Conservation (phyloP, 106 monocot species). For the Dioscorea alata region DNA sequence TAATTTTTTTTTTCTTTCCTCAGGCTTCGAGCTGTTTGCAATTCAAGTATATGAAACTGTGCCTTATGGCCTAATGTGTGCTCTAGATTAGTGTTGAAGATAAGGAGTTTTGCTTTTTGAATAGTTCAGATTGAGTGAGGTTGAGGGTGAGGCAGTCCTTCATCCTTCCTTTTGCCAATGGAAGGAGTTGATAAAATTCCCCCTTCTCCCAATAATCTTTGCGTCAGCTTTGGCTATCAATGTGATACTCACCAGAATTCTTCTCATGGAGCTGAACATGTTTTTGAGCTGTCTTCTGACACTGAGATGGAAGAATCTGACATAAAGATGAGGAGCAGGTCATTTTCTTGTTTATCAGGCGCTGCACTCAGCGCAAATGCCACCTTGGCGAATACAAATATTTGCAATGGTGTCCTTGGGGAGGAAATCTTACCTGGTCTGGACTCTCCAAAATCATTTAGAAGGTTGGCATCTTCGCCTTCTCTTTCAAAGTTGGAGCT, state of each 20-base stretch:
- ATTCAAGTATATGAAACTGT: constrained; percentile 35
- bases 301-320: constrained; percentile 22
- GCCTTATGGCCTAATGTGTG: constrained; percentile 1
- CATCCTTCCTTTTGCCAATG: constrained; percentile 6
- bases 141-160: not conserved
- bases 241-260: constrained; percentile 25
- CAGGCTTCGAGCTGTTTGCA: constrained; percentile 30
- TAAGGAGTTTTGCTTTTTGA: not conserved
- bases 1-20: not conserved
- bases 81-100: not conserved
- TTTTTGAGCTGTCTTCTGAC: constrained; percentile 20
- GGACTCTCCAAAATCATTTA: constrained; percentile 82
- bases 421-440: constrained; percentile 66
- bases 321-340: constrained; percentile 35
- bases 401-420: constrained; percentile 62
- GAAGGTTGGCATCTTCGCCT: constrained; percentile 56
- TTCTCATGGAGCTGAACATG: constrained; percentile 3
- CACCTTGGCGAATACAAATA: constrained; percentile 78
- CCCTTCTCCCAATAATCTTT: constrained; percentile 38
- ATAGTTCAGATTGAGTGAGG: not conserved
- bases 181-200: constrained; percentile 13
- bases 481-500: constrained; percentile 49
- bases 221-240: constrained; percentile 78
- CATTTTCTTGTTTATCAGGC: constrained; percentile 82
- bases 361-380: constrained; percentile 87